These are phyloP conservation scores for Chiua virens DNA, from an alignment of 768 basidiomycete species.

Conservation along the genomic window DNA sequence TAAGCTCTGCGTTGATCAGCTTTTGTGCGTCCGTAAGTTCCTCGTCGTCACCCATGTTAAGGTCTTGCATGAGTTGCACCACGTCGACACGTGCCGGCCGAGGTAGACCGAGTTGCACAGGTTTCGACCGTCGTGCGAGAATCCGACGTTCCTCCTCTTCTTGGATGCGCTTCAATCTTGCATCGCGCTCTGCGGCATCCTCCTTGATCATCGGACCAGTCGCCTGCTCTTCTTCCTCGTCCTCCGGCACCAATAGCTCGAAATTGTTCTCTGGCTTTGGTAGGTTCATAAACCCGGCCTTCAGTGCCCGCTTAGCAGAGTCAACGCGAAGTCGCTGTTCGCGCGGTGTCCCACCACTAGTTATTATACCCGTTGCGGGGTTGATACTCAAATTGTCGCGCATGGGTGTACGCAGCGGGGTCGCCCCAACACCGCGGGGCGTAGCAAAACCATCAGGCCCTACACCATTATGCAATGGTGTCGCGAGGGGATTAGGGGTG, in stretches of 20 bases:
- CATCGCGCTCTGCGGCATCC: constrained; percentile 93
- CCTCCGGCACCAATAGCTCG: constrained; percentile 89
- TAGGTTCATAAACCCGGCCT: constrained; percentile 77
- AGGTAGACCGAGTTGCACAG: constrained; percentile 80
- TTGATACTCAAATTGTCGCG: constrained; percentile 93
- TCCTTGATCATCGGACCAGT: constrained; percentile 49
- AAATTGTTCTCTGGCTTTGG: constrained; percentile 98
- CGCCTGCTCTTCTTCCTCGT: constrained; percentile 56
- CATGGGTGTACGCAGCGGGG: constrained; percentile 92
- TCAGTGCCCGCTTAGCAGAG: constrained; percentile 72
- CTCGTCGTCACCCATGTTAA: constrained; percentile 53
- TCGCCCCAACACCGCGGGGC: constrained; percentile 58
- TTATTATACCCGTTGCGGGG: constrained; percentile 55
- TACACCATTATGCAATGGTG: constrained; percentile 62
- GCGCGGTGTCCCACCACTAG: constrained; percentile 69
- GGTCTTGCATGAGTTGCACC: constrained; percentile 55
- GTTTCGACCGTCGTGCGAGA: constrained; percentile 79
- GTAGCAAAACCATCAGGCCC: constrained; percentile 48
- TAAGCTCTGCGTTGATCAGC: constrained; percentile 78
- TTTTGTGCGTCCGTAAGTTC: constrained; percentile 51
- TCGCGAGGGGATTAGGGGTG: constrained; percentile 95
- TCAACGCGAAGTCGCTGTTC: constrained; percentile 63
- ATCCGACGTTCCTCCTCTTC: constrained; percentile 80
- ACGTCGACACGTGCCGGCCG: constrained; percentile 84
- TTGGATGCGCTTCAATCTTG: constrained; percentile 55